A percentile compares a stretch with the other conserved stretches of the same genome.
These are phyloP conservation scores for Irpex sp. DNA, from an alignment of 1,284 basidiomycete species.

Conservation along the genomic window DNA sequence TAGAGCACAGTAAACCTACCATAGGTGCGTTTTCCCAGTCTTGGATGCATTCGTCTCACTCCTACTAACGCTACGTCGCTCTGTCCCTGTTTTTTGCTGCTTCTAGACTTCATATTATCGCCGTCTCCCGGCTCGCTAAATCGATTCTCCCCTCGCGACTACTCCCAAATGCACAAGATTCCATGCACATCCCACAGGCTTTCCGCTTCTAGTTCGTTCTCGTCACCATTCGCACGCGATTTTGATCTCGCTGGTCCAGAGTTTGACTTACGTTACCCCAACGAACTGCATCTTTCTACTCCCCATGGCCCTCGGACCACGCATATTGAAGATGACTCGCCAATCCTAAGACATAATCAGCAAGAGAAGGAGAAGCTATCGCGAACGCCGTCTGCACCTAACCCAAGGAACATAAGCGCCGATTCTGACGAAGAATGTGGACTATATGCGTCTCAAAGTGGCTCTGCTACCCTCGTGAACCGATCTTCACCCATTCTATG, in stretches of 20 bases:
- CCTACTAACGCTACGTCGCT: neutral
- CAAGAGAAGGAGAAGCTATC: neutral
- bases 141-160: neutral
- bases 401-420: too few relatives aligned
- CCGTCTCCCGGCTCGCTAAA: neutral
- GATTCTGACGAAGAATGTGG: neutral
- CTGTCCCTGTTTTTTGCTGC: neutral
- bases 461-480: neutral
- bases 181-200: neutral
- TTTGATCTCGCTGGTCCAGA: neutral
- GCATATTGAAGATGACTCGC: neutral
- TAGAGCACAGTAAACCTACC: neutral
- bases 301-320: neutral
- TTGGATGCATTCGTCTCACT: neutral
- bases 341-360: neutral
- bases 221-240: neutral
- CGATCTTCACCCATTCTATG: neutral
- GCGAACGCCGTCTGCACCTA: too few relatives aligned
- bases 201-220: neutral
- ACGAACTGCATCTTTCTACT: neutral
- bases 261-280: neutral
- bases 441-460: conserved; percentile 2
- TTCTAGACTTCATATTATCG: neutral
- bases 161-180: neutral
- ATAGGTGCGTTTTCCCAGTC: neutral